Conservation (phyloP, 2,329 filamentous ascomycete species). For the Hypomyces rosellus region DNA sequence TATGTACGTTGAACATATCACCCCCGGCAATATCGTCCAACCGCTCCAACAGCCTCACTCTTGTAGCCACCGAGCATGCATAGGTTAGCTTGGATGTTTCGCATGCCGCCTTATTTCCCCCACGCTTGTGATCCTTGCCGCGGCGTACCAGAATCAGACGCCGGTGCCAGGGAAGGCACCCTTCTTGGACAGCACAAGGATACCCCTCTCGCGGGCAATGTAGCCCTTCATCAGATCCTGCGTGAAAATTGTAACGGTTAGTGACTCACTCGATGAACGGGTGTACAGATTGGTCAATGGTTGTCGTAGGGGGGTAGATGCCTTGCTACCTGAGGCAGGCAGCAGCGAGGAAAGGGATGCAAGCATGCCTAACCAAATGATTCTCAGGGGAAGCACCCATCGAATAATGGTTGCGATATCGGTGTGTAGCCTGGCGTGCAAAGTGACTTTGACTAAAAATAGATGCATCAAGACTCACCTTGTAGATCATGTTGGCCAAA, state of each 20-base stretch:
- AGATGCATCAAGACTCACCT: constrained; percentile 49
- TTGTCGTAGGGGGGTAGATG: background rate
- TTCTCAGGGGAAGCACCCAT: background rate
- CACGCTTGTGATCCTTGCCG: background rate
- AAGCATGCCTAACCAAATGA: background rate
- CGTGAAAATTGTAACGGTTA: constrained; percentile 18
- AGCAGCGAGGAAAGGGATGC: constrained; percentile 13
- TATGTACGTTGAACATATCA: background rate
- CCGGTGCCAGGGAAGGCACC: constrained; percentile 92
- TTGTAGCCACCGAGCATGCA: background rate
- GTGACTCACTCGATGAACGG: constrained; percentile 24
- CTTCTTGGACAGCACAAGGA: constrained; percentile 87
- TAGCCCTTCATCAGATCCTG: constrained; percentile 97
- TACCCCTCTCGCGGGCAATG: constrained; percentile 82
- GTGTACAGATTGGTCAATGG: background rate
- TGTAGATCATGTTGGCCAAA: constrained; percentile 96
- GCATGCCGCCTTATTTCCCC: background rate
- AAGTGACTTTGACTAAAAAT: background rate
- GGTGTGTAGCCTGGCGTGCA: background rate
- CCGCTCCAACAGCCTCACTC: background rate
- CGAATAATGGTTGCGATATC: background rate
- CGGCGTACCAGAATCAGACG: constrained; percentile 34
- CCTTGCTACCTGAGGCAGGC: constrained; percentile 17
- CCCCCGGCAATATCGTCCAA: background rate
- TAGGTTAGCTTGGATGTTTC: background rate